A percentile compares a stretch with the other conserved stretches of the same genome.
These are phyloP conservation scores for Ophiostoma angusticollis DNA, from an alignment of 2,329 filamentous ascomycete species.

Conservation along the genomic window DNA sequence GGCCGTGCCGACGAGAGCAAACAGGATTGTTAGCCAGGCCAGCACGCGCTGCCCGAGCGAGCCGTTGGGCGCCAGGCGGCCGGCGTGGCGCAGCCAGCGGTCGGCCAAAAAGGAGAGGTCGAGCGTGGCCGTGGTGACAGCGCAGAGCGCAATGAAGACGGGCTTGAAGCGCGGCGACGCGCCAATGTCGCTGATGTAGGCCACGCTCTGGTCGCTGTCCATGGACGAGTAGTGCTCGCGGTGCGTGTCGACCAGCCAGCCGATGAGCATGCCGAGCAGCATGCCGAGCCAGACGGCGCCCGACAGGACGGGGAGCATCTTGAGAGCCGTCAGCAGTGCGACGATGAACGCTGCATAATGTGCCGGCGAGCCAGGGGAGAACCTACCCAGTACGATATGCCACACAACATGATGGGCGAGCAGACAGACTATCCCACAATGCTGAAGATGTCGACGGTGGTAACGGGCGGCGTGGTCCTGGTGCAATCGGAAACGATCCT, in stretches of 20 bases:
- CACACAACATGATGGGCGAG: too few relatives aligned
- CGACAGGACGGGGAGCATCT: constrained; percentile 58
- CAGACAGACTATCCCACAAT: too few relatives aligned
- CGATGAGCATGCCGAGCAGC: constrained; percentile 56
- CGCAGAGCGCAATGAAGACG: constrained; percentile 61
- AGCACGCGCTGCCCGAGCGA: constrained; percentile 50
- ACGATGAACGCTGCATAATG: too few relatives aligned
- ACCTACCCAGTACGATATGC: too few relatives aligned
- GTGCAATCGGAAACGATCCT: too few relatives aligned
- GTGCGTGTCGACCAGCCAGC: constrained; percentile 49
- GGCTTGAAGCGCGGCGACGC: constrained; percentile 54
- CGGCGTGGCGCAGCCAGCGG: constrained; percentile 71
- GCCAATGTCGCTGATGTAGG: constrained; percentile 57
- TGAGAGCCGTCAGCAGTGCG: too few relatives aligned
- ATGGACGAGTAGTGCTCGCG: constrained; percentile 49
- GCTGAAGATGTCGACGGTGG: too few relatives aligned
- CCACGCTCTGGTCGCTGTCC: constrained; percentile 43
- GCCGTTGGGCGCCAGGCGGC: constrained; percentile 63
- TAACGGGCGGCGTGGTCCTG: too few relatives aligned
- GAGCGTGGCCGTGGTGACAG: constrained; percentile 63
- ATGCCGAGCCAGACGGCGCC: constrained; percentile 53
- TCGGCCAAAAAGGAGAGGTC: constrained; percentile 71
- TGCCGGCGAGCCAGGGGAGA: too few relatives aligned
- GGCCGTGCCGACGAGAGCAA: constrained; percentile 60
- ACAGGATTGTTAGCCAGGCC: constrained; percentile 46